These are phyloP conservation scores for Fusarium fracticaudum DNA, from an alignment of 2,329 filamentous ascomycete species.

Conservation along the genomic window DNA sequence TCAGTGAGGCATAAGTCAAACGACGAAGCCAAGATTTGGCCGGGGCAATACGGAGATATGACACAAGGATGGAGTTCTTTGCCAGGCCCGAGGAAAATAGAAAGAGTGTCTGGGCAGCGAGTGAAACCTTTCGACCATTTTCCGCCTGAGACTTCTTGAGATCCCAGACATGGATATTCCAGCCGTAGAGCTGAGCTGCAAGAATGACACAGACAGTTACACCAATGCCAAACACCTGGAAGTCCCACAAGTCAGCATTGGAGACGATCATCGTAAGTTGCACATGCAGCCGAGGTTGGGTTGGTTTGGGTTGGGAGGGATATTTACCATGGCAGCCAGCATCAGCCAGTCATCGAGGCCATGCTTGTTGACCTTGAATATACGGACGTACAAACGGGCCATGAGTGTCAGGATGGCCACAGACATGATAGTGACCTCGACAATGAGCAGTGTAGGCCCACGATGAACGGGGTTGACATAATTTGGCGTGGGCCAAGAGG, in stretches of 20 bases:
- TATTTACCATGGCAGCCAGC: conserved; percentile 49
- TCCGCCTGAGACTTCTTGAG: conserved; percentile 40
- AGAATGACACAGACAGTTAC: conserved; percentile 50
- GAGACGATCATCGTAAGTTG: background rate
- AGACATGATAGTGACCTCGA: conserved; percentile 49
- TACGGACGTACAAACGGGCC: conserved; percentile 51
- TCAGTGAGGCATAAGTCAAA: conserved; percentile 44
- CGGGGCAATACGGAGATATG: conserved; percentile 53
- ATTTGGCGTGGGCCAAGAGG: conserved; percentile 52
- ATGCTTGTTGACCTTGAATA: conserved; percentile 46
- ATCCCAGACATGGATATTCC: conserved; percentile 53
- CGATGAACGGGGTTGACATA: conserved; percentile 50
- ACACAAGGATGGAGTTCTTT: conserved; percentile 53
- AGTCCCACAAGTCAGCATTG: conserved; percentile 21
- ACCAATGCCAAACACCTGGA: conserved; percentile 47
- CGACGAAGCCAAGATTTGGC: conserved; percentile 46
- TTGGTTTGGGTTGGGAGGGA: background rate
- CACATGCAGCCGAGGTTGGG: conserved; percentile 27
- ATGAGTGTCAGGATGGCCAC: conserved; percentile 48
- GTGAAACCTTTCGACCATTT: conserved; percentile 49
- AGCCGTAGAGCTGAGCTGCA: conserved; percentile 49
- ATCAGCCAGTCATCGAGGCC: conserved; percentile 56
- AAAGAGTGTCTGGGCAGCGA: conserved; percentile 53
- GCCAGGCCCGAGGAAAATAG: conserved; percentile 50
- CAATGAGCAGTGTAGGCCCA: conserved; percentile 50